Evolutionary conservation across 2,329 filamentous ascomycete species (phyloP).

Genomic region (Teratosphaeria viscida): DNA sequence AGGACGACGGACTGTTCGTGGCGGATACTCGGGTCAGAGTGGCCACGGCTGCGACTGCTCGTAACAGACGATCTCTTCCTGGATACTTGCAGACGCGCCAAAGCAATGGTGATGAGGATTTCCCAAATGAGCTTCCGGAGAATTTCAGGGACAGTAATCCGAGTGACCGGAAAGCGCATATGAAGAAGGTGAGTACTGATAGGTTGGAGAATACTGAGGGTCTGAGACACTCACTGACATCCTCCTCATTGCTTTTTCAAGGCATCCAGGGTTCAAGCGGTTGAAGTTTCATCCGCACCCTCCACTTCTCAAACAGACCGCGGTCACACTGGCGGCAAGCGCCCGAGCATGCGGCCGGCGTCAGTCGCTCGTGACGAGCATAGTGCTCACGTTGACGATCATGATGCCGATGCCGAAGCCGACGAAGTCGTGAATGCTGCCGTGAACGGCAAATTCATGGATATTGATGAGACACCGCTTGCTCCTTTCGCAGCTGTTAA

Average conservation of each 20-base stretch:
- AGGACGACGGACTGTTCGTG: conserved; percentile 15
- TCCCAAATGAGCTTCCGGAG: conserved; percentile 34
- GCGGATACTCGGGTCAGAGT: neutral
- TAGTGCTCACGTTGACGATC: conserved; percentile 17
- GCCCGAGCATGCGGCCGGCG: conserved; percentile 20
- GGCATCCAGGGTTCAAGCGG: conserved; percentile 2
- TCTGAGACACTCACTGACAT: too few relatives aligned
- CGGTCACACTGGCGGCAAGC: conserved; percentile 19
- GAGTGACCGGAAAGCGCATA: conserved; percentile 13
- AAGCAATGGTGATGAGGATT: conserved; percentile 26
- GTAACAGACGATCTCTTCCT: conserved; percentile 13
- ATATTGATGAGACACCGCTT: conserved; percentile 2
- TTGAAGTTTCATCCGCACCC: neutral
- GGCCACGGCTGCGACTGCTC: neutral
- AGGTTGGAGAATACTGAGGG: too few relatives aligned
- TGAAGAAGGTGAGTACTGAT: neutral
- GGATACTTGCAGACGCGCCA: conserved; percentile 34
- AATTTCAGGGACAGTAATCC: conserved; percentile 29
- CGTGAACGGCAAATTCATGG: conserved; percentile 8
- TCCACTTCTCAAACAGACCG: neutral
- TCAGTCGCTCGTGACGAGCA: conserved; percentile 21
- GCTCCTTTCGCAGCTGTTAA: neutral
- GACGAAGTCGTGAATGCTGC: conserved; percentile 8
- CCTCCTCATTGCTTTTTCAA: too few relatives aligned
- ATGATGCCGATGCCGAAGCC: conserved; percentile 21